A percentile compares a stretch with the other conserved stretches of the same genome.
Evolutionary conservation across 208 protist species (phyloP).

Genomic region (Leishmania tropica): DNA sequence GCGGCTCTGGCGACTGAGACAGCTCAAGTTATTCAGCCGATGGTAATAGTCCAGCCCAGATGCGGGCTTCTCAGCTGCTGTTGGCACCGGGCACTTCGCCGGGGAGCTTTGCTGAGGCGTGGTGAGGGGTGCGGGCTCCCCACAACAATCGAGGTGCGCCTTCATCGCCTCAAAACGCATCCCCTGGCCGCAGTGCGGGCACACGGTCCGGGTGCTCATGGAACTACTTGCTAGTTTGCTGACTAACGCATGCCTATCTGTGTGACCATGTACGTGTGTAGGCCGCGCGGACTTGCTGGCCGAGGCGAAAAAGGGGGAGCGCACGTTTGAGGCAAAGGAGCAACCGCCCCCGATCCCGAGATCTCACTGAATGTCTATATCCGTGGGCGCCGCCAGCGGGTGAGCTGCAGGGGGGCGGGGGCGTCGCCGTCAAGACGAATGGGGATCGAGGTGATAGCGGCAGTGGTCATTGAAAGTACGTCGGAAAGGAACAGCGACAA

Average conservation of each 20-base stretch:
- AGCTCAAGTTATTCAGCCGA: slow-evolving; percentile 30
- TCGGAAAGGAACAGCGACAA: neutral
- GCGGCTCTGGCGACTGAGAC: neutral
- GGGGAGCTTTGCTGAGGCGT: neutral
- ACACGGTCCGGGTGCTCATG: slow-evolving; percentile 48
- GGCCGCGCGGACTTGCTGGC: neutral
- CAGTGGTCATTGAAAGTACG: neutral
- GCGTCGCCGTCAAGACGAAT: neutral
- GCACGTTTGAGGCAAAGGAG: neutral
- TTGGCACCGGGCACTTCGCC: neutral
- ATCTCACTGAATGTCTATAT: neutral
- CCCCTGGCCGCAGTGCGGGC: slow-evolving; percentile 49
- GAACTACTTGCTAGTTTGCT: neutral
- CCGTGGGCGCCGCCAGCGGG: too few species aligned
- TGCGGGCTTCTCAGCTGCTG: neutral
- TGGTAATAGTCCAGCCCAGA: slow-evolving; percentile 37
- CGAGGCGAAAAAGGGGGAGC: neutral
- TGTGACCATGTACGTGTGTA: slow-evolving; percentile 6
- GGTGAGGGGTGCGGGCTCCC: neutral
- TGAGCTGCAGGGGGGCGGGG: too few species aligned
- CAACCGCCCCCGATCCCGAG: neutral
- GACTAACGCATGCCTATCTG: slow-evolving; percentile 4
- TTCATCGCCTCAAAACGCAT: slow-evolving; percentile 40
- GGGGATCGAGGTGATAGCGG: neutral
- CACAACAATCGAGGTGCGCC: slow-evolving; percentile 40